A percentile compares a stretch with the other conserved stretches of the same genome.
Conservation (phyloP, 805 yeast species). For the Lachancea cidri region DNA sequence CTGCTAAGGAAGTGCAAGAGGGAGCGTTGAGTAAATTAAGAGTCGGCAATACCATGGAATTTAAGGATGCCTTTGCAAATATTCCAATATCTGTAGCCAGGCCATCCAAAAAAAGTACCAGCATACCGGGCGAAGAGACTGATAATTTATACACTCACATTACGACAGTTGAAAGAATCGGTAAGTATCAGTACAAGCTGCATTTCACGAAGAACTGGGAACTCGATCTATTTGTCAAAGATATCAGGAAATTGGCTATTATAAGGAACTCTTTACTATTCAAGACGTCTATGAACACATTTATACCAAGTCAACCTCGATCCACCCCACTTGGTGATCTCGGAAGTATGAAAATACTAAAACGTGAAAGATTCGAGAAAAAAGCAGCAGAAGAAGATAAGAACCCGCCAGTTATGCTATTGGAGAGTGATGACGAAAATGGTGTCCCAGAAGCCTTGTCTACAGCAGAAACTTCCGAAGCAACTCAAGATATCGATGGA, state of each 20-base stretch:
- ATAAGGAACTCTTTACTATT: slow-evolving; percentile 23
- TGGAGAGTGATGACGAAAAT: slow-evolving; percentile 9
- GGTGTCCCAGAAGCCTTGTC: slow-evolving; percentile 1
- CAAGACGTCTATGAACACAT: slow-evolving; percentile 11
- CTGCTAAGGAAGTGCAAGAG: slow-evolving; percentile 18
- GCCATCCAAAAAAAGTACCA: neutral
- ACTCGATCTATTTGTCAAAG: slow-evolving; percentile 27
- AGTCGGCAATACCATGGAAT: slow-evolving; percentile 23
- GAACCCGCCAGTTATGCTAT: slow-evolving; percentile 2
- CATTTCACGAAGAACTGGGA: slow-evolving; percentile 29
- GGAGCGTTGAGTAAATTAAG: slow-evolving; percentile 21
- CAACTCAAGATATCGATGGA: no score
- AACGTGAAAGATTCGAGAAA: slow-evolving; percentile 5
- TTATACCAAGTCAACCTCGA: slow-evolving; percentile 6
- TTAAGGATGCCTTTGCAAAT: slow-evolving; percentile 11
- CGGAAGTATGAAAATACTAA: slow-evolving; percentile 5
- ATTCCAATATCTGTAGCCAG: neutral
- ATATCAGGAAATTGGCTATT: slow-evolving; percentile 19
- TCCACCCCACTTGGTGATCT: slow-evolving; percentile 1
- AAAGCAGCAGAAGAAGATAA: neutral
- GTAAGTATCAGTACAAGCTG: slow-evolving; percentile 24
- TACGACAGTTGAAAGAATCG: slow-evolving; percentile 21
- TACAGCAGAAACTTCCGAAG: neutral
- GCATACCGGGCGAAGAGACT: neutral
- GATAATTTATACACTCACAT: slow-evolving; percentile 13